Conservation (phyloP, 345 rosid genomes). For the Boechera stricta region DNA sequence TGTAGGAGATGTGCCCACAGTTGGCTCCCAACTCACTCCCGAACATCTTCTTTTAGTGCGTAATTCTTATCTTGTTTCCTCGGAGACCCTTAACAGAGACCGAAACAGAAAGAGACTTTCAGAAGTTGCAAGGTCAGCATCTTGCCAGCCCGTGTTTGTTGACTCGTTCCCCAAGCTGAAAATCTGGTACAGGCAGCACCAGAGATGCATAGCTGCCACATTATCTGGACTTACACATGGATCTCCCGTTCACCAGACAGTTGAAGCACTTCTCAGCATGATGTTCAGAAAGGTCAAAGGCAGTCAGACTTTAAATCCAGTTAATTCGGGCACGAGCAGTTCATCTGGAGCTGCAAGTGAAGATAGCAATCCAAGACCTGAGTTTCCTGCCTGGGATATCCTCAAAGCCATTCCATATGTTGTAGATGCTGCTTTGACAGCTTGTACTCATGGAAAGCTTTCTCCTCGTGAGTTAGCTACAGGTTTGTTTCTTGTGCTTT, state of each 20-base stretch:
- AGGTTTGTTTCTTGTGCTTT: conserved; percentile 58
- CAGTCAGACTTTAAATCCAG: conserved; percentile 61
- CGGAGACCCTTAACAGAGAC: conserved; percentile 62
- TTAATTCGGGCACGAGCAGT: conserved; percentile 79
- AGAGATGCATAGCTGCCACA: conserved; percentile 84
- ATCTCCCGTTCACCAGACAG: conserved; percentile 83
- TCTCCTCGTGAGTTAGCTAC: conserved; percentile 98
- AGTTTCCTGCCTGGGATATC: conserved; percentile 95
- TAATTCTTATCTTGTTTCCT: conserved; percentile 76
- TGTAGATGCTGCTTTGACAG: conserved; percentile 95
- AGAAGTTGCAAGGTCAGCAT: conserved; percentile 61
- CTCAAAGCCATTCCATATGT: conserved; percentile 91
- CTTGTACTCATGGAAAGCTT: conserved; percentile 92
- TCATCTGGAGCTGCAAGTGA: conserved; percentile 78
- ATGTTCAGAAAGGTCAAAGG: conserved; percentile 79
- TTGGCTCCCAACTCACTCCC: conserved; percentile 82
- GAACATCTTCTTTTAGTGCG: conserved; percentile 88
- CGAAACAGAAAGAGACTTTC: conserved; percentile 63
- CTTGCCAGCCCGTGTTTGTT: conserved; percentile 72
- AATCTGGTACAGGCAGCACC: conserved; percentile 91
- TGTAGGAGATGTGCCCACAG: conserved; percentile 88
- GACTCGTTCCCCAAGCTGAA: conserved; percentile 92
- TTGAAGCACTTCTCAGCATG: conserved; percentile 81
- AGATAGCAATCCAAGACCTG: conserved; percentile 65
- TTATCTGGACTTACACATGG: conserved; percentile 87